Base-by-base conservation (phyloP, 345 rosid species). In the Nephelium lappaceum region DNA sequence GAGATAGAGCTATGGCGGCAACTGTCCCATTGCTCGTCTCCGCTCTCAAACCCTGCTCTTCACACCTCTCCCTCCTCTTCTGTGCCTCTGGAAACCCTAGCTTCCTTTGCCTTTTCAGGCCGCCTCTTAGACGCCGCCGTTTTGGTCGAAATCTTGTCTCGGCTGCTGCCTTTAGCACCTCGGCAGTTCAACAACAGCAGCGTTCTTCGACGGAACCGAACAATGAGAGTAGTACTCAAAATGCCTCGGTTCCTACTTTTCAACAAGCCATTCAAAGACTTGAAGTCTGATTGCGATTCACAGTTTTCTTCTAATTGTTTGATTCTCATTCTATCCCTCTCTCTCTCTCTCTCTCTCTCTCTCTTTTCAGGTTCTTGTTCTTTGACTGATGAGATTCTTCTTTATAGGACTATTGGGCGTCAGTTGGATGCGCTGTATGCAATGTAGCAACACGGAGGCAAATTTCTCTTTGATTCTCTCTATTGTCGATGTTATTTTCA, bases 391-490 rank as follows among this genome's bases (percentile, higher is more conserved):
- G 14, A 60, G 27, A 19, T 60, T 60, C 5, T 23, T 60, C 11
- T 60, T 60, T 78, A 55, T 72, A 95, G 97, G 96, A 95, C 80
- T 93, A 95, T 81, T 95, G 99, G 99, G 97, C 97, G 69, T 95
- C 99, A 15, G 98, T 91, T 42, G 99, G 99, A 78, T 95, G 99
- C 74, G 94, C 98, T 1, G 85, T 95, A 95, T 95, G 99, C 99
- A 95, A 83, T 93, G 98, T 77, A 93, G 99, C 87, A 95, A 93
- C 81, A 95, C 98, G 0, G 99, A 95, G 95, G 98, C 89, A 80
- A 69, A 43, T 49, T 66, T 74, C 31, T 18, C 41, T 62, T 69
- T 21, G 23, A n/a, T 38, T 66, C 25, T 49, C 27, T 77, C 24
- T 23, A n/a, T 3, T 64, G 6, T 18, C 6, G 6, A 10, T 68